Evolutionary conservation across 805 yeast species (phyloP).

Genomic region (Saccharomycopsis capsularis): DNA sequence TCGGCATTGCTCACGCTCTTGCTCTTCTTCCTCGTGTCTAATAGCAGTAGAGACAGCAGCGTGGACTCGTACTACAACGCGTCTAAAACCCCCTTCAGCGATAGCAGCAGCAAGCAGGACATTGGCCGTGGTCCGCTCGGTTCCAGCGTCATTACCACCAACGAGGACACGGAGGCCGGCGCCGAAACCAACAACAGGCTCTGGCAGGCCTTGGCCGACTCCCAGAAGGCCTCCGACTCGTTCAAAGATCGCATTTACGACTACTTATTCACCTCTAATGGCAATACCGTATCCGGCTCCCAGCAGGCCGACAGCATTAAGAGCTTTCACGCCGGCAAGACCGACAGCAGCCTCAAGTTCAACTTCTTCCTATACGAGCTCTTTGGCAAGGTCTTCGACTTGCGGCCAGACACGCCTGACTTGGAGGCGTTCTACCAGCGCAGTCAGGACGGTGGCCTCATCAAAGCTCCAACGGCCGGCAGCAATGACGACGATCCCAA

Average conservation of each 20-base stretch:
- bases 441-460: constrained; percentile 1
- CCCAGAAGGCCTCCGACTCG: constrained; percentile 1
- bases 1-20: constrained; percentile 3
- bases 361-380: constrained; percentile 6
- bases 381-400: constrained; percentile 11
- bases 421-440: constrained; percentile 5
- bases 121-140: neutral
- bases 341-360: constrained; percentile 2
- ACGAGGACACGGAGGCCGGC: constrained; percentile 13
- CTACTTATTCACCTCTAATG: constrained; percentile 11
- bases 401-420: constrained; percentile 13
- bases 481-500: constrained; percentile 9
- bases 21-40: neutral
- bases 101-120: neutral
- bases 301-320: neutral
- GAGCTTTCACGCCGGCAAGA: neutral
- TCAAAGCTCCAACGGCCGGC: constrained; percentile 12
- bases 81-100: neutral
- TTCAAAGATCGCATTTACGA: constrained; percentile 11
- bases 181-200: constrained; percentile 11
- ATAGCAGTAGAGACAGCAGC: neutral
- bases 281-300: neutral
- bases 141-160: neutral
- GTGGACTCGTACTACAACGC: too few relatives aligned
- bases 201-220: constrained; percentile 14